These are phyloP conservation scores for Candida labiduridarum DNA, from an alignment of 1,139 yeast species.

Conservation along the genomic window DNA sequence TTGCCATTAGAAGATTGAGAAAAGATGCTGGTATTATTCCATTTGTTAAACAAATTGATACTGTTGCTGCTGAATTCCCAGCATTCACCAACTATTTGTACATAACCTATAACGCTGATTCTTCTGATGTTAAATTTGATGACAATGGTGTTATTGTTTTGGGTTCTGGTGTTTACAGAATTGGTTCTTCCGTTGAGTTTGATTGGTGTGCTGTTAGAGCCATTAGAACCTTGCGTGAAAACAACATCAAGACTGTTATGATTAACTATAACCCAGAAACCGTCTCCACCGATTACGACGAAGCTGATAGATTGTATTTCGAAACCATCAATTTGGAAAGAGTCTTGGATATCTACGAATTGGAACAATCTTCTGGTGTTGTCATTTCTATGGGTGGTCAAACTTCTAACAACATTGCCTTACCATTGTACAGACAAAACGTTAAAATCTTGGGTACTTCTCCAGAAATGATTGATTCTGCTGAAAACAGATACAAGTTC, in stretches of 20 bases:
- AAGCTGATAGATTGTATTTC: slow-evolving; percentile 94
- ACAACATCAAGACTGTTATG: slow-evolving; percentile 92
- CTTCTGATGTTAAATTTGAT: slow-evolving; percentile 80
- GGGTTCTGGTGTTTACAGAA: slow-evolving; percentile 98
- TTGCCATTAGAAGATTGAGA: slow-evolving; percentile 83
- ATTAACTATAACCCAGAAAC: slow-evolving; percentile 98
- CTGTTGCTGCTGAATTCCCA: slow-evolving; percentile 98
- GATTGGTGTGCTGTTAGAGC: slow-evolving; percentile 99
- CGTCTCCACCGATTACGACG: slow-evolving; percentile 97
- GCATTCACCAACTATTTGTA: slow-evolving; percentile 94
- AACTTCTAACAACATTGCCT: slow-evolving; percentile 94
- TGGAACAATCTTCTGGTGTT: slow-evolving; percentile 86
- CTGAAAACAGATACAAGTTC: slow-evolving; percentile 98
- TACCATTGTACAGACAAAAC: slow-evolving; percentile 76
- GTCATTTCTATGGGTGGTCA: slow-evolving; percentile 98
- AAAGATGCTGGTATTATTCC: slow-evolving; percentile 81
- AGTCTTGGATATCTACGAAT: slow-evolving; percentile 94
- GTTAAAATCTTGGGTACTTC: slow-evolving; percentile 91
- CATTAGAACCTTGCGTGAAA: slow-evolving; percentile 87
- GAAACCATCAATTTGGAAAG: slow-evolving; percentile 95
- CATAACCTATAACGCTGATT: slow-evolving; percentile 92
- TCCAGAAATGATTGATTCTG: slow-evolving; percentile 94
- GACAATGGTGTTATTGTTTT: slow-evolving; percentile 93
- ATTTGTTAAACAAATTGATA: slow-evolving; percentile 94
- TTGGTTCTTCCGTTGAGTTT: slow-evolving; percentile 97